phyloP scores from a whole-genome alignment of 768 basidiomycete genomes.

The Dentipellis fragilis region DNA sequence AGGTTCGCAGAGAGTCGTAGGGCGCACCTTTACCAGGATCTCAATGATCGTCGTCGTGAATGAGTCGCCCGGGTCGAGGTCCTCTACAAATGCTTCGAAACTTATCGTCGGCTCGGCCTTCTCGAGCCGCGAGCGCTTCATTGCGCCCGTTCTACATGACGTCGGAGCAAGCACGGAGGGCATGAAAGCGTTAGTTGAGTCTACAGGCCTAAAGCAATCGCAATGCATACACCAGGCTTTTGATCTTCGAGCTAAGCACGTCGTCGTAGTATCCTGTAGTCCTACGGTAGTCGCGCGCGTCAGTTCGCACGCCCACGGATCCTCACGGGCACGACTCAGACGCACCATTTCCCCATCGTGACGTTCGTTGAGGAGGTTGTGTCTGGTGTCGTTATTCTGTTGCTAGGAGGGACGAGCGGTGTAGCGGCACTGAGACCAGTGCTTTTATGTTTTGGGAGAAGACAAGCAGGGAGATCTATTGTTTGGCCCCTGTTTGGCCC shows the following conservation, averaged over 20 bases:
- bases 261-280: conserved; percentile 64
- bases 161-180: background rate
- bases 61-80: conserved; percentile 69
- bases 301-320: conserved; percentile 3
- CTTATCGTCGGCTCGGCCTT: conserved; percentile 53
- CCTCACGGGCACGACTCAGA: conserved; percentile 7
- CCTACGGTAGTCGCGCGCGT: conserved; percentile 30
- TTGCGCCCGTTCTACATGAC: conserved; percentile 51
- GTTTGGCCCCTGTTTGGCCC: too few species aligned
- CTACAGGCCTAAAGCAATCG: conserved; percentile 4
- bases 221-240: conserved; percentile 58
- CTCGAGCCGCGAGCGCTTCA: conserved; percentile 59
- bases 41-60: conserved; percentile 72
- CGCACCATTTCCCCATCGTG: conserved; percentile 66
- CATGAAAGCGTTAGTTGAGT: conserved; percentile 1
- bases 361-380: background rate
- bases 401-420: too few species aligned
- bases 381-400: too few species aligned
- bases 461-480: too few species aligned
- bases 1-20: conserved; percentile 3
- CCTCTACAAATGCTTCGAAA: conserved; percentile 68
- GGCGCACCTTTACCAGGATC: conserved; percentile 64
- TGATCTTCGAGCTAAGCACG: conserved; percentile 65
- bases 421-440: too few species aligned
- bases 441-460: too few species aligned